These are phyloP conservation scores for Talaromyces marneffei DNA, from an alignment of 2,329 filamentous ascomycete genomes.

Conservation along the genomic window DNA sequence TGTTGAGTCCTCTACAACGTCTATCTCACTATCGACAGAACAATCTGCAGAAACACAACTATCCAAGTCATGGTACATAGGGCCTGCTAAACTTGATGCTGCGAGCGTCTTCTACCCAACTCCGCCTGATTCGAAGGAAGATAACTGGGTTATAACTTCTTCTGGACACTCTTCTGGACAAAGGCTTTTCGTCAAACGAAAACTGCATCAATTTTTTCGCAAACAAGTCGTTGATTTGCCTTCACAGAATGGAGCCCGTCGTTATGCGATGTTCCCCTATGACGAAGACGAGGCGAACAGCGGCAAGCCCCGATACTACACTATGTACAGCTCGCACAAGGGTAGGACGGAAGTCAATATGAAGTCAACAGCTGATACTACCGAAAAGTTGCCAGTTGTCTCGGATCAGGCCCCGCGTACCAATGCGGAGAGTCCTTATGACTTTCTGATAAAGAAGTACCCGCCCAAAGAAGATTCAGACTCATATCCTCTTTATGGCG, in stretches of 20 bases:
- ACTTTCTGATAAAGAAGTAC: constrained; percentile 41
- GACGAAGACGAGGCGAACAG: constrained; percentile 14
- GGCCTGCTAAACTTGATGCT: constrained; percentile 31
- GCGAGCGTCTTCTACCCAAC: constrained; percentile 42
- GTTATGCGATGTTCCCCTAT: constrained; percentile 28
- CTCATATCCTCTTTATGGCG: constrained; percentile 48
- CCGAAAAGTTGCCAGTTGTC: constrained; percentile 15
- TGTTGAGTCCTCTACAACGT: neutral
- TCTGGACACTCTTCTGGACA: constrained; percentile 22
- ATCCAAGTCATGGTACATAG: constrained; percentile 32
- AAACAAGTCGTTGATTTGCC: constrained; percentile 22
- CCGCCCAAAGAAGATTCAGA: constrained; percentile 37
- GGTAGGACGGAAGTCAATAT: constrained; percentile 22
- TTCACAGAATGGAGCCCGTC: constrained; percentile 17
- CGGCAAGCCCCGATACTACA: constrained; percentile 22
- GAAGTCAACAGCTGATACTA: constrained; percentile 24
- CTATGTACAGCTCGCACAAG: constrained; percentile 24
- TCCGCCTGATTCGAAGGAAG: constrained; percentile 21
- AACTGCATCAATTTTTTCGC: constrained; percentile 24
- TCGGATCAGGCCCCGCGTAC: neutral
- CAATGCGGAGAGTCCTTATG: constrained; percentile 20
- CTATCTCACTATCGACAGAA: neutral
- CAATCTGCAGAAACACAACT: neutral
- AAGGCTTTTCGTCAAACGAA: constrained; percentile 27
- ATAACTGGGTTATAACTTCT: constrained; percentile 22